Conservation (phyloP, 192 early-diverging fungal genomes). For the Linnemannia exigua region DNA sequence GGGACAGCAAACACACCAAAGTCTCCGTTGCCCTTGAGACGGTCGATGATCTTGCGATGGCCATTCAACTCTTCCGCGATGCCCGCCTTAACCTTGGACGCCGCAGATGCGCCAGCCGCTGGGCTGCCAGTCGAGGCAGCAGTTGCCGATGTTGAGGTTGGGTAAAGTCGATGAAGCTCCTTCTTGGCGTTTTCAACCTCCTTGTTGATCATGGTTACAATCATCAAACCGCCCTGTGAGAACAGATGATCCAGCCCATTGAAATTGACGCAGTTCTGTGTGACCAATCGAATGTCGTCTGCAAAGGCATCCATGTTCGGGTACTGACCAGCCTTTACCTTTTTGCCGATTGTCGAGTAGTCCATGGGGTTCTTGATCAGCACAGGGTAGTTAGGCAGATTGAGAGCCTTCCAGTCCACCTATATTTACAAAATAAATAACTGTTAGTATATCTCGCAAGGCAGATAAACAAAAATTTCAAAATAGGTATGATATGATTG, state of each 20-base stretch:
- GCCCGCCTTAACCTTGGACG: slow-evolving; percentile 11
- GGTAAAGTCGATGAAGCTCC: slow-evolving; percentile 35
- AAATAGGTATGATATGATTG: not conserved
- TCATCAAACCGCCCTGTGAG: slow-evolving; percentile 44
- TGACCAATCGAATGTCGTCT: slow-evolving; percentile 72
- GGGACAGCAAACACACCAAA: slow-evolving; percentile 67
- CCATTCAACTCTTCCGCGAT: slow-evolving; percentile 33
- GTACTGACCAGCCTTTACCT: slow-evolving; percentile 67
- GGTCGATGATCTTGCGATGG: slow-evolving; percentile 47
- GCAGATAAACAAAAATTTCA: not conserved
- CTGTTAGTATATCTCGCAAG: not conserved
- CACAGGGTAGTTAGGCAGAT: slow-evolving; percentile 61
- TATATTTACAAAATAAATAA: slow-evolving; percentile 4
- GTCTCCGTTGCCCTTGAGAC: slow-evolving; percentile 58
- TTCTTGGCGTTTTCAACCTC: slow-evolving; percentile 52
- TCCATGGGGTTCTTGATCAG: slow-evolving; percentile 82
- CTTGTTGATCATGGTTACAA: slow-evolving; percentile 40
- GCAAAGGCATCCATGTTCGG: slow-evolving; percentile 64
- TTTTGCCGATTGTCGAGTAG: slow-evolving; percentile 73
- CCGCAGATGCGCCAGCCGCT: slow-evolving; percentile 9
- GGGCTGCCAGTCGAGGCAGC: slow-evolving; percentile 1
- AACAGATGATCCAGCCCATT: slow-evolving; percentile 64
- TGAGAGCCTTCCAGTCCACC: slow-evolving; percentile 61
- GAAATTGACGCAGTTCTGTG: slow-evolving; percentile 82
- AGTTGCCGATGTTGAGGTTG: slow-evolving; percentile 18